Base-by-base conservation (phyloP, 2,329 filamentous ascomycete species). In the Talaromyces sp. region DNA sequence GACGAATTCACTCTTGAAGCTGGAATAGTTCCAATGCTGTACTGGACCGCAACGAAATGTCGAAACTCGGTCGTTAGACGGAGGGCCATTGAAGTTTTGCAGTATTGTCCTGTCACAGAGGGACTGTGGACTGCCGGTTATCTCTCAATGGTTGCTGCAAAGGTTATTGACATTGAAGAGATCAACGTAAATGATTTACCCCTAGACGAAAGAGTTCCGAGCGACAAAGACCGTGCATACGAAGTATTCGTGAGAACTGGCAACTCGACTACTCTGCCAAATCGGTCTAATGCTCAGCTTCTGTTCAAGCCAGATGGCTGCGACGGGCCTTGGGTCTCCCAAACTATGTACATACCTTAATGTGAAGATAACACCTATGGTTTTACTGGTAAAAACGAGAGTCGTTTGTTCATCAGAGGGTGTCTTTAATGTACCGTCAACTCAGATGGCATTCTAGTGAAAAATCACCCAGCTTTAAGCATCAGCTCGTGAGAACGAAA, bases 1-100 rank as follows among this genome's bases (percentile, higher is more conserved):
- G 32, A 60, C 10, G 38, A 27, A 0, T 69, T 68, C 41, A 55
- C 59, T 1, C 58, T 75, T 51, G 70, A 74, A 55, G 66, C 68
- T 17, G 71, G 70, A 10, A 61, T 75, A 9, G 65, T 73, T 5
- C 67, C 69, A 21, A 67, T 72, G 2, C 62, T 76, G 6, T 75
- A 73, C 64, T 71, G 69, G 58, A 64, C 68, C 7, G 70, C 72
- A 0, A 65, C 64, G 21, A 73, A 71, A 50, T 75, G 73, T 58
- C 68, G 71, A 14, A 62, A 75, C 53, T 65, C 67, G 17, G 32
- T 63, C 0, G 59, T 74, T n/a, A 65, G 73, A 41, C 66, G 70
- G 9, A 64, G 70, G 35, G 74, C 73, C 1, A 68, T 76, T 4
- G 14, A 52, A 29, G 26, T 52, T 17, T 19, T 29, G 17, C 49